These are phyloP conservation scores for Microdochium nivale DNA, from an alignment of 2,329 filamentous ascomycete species.

Conservation along the genomic window DNA sequence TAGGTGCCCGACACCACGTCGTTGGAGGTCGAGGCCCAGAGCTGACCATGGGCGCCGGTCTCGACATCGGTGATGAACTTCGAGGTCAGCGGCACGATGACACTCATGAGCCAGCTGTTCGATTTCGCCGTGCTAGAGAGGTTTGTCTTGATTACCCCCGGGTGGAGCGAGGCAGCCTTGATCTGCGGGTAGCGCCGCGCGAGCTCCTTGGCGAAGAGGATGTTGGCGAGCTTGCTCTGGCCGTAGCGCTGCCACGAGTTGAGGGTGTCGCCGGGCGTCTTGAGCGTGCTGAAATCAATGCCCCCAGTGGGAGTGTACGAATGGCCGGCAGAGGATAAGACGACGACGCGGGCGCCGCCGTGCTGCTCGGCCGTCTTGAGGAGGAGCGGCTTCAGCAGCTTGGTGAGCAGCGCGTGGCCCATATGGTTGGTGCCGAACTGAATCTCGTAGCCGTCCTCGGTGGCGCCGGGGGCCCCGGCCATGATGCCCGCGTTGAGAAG, in stretches of 20 bases:
- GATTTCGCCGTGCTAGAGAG: slow-evolving; percentile 4
- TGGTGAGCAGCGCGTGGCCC: slow-evolving; percentile 29
- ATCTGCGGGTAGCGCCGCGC: slow-evolving; percentile 26
- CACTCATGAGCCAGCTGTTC: slow-evolving; percentile 3
- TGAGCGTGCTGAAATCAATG: slow-evolving; percentile 21
- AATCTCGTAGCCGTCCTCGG: slow-evolving; percentile 31
- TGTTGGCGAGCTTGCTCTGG: slow-evolving; percentile 38
- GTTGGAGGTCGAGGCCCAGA: slow-evolving; percentile 29
- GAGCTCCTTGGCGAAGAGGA: slow-evolving; percentile 31
- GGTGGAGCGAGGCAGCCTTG: slow-evolving; percentile 9
- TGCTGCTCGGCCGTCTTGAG: no score
- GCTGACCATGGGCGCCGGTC: slow-evolving; percentile 28
- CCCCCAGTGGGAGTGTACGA: slow-evolving; percentile 15
- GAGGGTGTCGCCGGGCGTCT: slow-evolving; percentile 12
- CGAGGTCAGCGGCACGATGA: slow-evolving; percentile 1
- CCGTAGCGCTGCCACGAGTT: slow-evolving; percentile 31
- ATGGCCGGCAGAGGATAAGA: slow-evolving; percentile 14
- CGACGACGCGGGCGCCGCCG: slow-evolving; percentile 14
- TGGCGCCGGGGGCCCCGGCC: slow-evolving; percentile 18
- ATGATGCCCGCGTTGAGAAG: slow-evolving; percentile 33
- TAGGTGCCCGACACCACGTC: slow-evolving; percentile 21
- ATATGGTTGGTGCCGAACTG: slow-evolving; percentile 35
- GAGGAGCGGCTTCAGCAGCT: slow-evolving; percentile 13
- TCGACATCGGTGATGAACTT: slow-evolving; percentile 4
- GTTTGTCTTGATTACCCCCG: slow-evolving; percentile 7